Evolutionary conservation across 1,284 basidiomycete species (phyloP).

Genomic region (Mycena citricolor): DNA sequence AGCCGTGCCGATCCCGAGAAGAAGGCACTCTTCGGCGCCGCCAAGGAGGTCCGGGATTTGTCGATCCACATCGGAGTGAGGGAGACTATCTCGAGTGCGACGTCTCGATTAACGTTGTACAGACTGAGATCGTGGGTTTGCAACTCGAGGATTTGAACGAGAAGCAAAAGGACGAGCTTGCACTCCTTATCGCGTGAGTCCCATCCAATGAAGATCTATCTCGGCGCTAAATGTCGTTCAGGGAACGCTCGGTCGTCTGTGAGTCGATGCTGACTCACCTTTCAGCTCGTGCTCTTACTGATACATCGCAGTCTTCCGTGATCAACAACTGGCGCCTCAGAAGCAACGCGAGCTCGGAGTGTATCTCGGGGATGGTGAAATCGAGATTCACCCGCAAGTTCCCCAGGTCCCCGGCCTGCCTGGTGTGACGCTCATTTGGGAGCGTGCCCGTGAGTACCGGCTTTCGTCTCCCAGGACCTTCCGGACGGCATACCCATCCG

Average conservation of each 20-base stretch:
- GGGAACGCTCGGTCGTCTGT: slow-evolving; percentile 24
- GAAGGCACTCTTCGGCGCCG: slow-evolving; percentile 44
- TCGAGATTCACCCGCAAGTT: slow-evolving; percentile 23
- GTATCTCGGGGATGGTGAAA: slow-evolving; percentile 23
- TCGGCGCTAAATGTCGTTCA: background rate
- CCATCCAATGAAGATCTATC: too few species aligned
- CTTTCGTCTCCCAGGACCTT: slow-evolving; percentile 3
- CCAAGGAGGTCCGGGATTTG: slow-evolving; percentile 43
- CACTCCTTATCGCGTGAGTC: slow-evolving; percentile 21
- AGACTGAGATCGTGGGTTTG: slow-evolving; percentile 47
- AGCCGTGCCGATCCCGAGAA: slow-evolving; percentile 46
- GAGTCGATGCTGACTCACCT: background rate
- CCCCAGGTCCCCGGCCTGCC: slow-evolving; percentile 19
- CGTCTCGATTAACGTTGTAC: background rate
- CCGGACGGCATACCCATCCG: slow-evolving; percentile 19
- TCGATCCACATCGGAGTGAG: slow-evolving; percentile 43
- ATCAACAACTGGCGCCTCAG: slow-evolving; percentile 21
- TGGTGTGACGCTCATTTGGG: slow-evolving; percentile 22
- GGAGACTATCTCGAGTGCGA: too few species aligned
- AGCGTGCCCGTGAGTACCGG: slow-evolving; percentile 8
- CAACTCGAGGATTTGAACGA: slow-evolving; percentile 46
- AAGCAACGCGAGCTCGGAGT: slow-evolving; percentile 19
- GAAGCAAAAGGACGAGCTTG: slow-evolving; percentile 51
- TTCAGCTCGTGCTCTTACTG: background rate
- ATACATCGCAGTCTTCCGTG: slow-evolving; percentile 16